Base-by-base conservation (phyloP, 164 flowering plant species). In the Sedum album region DNA sequence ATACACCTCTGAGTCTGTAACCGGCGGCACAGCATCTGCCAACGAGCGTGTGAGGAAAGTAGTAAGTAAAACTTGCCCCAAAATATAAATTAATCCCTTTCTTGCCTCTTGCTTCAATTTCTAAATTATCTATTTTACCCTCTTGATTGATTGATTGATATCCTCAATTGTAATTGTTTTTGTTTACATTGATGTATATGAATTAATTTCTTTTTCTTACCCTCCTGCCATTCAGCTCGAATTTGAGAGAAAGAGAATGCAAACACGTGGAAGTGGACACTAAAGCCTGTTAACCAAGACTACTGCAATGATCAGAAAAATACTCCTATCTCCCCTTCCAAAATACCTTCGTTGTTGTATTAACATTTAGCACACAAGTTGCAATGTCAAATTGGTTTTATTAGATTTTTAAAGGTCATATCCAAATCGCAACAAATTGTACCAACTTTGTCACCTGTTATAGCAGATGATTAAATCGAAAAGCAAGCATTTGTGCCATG, bases 11-110 rank as follows among this genome's bases (percentile, higher is more conserved):
- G 98, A 94, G 71, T 84, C 85, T 75, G 97, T 94, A 44, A 73
- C 33, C 38, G 96, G 97, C 69, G 98, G 98, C 73, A 89, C 93
- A 68, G 76, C 90, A 61, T 93, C 97, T 77, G 98, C 98, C 71
- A 93, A 90, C 68, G 96, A 90, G 10, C 87, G 97, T 60, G 98
- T 93, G 70, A 88, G 81, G 79, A 90, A 90, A 90, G 96, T 93
- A 89, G 98, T 93, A 80, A 76, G 84, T 31, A 33, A 31, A 55
- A 35, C 26, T 35, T 30, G 62, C 30, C 17, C 17, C 13, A 11
- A 23, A 14, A 30, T 38, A n/a, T 60, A 39, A 20, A 20, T 23
- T 51, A 4, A 14, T 57, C 33, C 33, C 18, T 1, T 7, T 28
- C 33, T 6, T 17, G 13, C 60, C 14, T 18, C 33, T 57, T 28